phyloP scores from a whole-genome alignment of 2,329 filamentous ascomycete genomes.

The Exophiala oligosperma region DNA sequence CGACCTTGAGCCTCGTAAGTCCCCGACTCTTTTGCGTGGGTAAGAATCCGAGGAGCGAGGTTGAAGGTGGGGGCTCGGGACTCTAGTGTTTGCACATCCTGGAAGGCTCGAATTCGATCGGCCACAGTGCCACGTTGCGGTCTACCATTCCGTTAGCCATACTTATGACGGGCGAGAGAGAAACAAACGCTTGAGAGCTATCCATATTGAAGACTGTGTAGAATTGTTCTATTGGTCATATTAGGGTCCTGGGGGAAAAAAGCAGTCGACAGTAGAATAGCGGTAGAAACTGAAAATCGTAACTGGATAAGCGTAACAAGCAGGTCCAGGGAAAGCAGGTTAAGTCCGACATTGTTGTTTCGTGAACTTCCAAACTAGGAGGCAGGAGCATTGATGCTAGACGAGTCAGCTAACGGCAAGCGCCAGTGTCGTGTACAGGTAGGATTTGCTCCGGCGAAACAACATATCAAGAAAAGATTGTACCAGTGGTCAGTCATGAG shows the following conservation, averaged over 20 bases:
- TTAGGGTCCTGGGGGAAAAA: slow-evolving; percentile 4
- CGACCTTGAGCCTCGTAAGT: slow-evolving; percentile 7
- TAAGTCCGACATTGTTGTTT: neutral
- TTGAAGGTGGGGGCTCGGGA: slow-evolving; percentile 8
- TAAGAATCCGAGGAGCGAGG: slow-evolving; percentile 9
- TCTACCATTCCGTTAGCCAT: slow-evolving; percentile 9
- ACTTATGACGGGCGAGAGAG: neutral
- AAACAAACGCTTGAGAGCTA: slow-evolving; percentile 16
- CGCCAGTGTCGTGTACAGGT: neutral
- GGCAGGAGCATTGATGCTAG: neutral
- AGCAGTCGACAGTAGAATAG: neutral
- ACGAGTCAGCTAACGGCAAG: too few relatives aligned
- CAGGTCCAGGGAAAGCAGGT: neutral
- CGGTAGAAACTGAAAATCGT: neutral
- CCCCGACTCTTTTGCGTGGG: slow-evolving; percentile 7
- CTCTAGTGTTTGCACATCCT: slow-evolving; percentile 17
- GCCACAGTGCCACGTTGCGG: slow-evolving; percentile 27
- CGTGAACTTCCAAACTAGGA: too few relatives aligned
- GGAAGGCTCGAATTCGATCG: slow-evolving; percentile 28
- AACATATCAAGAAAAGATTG: neutral
- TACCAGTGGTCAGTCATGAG: neutral
- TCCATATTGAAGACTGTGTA: slow-evolving; percentile 19
- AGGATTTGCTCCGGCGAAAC: neutral
- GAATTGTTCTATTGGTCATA: slow-evolving; percentile 11
- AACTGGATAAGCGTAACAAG: neutral